Conservation (phyloP, 2,329 filamentous ascomycete genomes). For the Diaporthe capsici region DNA sequence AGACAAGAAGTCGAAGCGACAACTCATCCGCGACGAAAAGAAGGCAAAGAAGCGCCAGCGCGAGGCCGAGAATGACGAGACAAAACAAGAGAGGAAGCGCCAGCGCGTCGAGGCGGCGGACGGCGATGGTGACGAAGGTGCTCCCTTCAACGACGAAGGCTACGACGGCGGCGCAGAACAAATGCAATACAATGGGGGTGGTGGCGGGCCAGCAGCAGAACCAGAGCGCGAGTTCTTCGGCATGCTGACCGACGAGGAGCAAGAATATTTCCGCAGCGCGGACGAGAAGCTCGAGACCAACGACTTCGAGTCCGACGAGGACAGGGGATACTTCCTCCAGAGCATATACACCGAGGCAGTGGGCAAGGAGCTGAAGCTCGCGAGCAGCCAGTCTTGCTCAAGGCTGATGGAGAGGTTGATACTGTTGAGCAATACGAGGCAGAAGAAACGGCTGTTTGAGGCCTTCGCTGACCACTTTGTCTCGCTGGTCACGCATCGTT, state of each 20-base stretch:
- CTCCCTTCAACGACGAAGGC: neutral
- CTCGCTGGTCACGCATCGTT: conserved; percentile 92
- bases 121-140: conserved; percentile 37
- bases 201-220: conserved; percentile 37
- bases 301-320: conserved; percentile 84
- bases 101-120: conserved; percentile 45
- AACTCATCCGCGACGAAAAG: conserved; percentile 55
- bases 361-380: conserved; percentile 95
- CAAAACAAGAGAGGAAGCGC: conserved; percentile 46
- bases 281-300: conserved; percentile 93
- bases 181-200: conserved; percentile 10
- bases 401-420: conserved; percentile 93
- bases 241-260: conserved; percentile 91
- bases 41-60: conserved; percentile 52
- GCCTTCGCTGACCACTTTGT: conserved; percentile 90
- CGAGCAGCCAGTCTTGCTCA: conserved; percentile 95
- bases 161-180: conserved; percentile 30
- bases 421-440: conserved; percentile 79
- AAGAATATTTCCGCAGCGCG: conserved; percentile 93
- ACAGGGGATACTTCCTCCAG: conserved; percentile 78
- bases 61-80: conserved; percentile 48
- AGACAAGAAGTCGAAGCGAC: conserved; percentile 54
- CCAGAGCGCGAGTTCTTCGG: conserved; percentile 87
- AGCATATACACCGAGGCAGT: conserved; percentile 89
- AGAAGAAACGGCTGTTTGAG: conserved; percentile 89